Evolutionary conservation across 1,284 basidiomycete species (phyloP).

Genomic region (Moesziomyces globuligerus): DNA sequence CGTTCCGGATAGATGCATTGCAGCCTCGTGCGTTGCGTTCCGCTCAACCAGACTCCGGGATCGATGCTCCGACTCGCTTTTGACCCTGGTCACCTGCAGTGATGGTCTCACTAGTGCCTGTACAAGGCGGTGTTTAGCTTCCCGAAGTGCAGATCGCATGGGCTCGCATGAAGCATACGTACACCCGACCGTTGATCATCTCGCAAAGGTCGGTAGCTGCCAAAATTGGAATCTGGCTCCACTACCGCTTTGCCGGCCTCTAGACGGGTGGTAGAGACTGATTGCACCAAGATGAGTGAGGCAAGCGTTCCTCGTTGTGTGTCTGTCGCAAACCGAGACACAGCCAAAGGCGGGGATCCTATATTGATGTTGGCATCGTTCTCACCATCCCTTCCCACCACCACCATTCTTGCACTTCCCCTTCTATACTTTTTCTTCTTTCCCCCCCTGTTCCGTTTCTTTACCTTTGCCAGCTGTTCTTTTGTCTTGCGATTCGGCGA

Average conservation of each 20-base stretch:
- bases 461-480: slow-evolving; percentile 10
- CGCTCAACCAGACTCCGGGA: background rate
- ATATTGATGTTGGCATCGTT: background rate
- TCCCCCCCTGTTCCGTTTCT: slow-evolving; percentile 6
- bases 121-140: slow-evolving; percentile 1
- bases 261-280: background rate
- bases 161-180: slow-evolving; percentile 18
- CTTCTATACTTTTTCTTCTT: slow-evolving; percentile 2
- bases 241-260: background rate
- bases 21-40: too few species aligned
- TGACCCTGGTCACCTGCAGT: background rate
- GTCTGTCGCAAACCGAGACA: background rate
- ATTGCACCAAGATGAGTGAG: background rate
- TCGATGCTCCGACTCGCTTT: background rate
- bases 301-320: background rate
- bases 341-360: background rate
- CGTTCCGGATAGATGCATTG: too few species aligned
- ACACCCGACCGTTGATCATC: background rate
- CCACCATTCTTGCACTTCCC: slow-evolving; percentile 2
- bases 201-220: slow-evolving; percentile 7
- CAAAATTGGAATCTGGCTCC: slow-evolving; percentile 5
- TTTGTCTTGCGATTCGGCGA: background rate
- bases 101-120: background rate
- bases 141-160: slow-evolving; percentile 5
- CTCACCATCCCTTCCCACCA: slow-evolving; percentile 25